phyloP scores from a whole-genome alignment of 768 basidiomycete genomes.

The Lactarius psammicola region DNA sequence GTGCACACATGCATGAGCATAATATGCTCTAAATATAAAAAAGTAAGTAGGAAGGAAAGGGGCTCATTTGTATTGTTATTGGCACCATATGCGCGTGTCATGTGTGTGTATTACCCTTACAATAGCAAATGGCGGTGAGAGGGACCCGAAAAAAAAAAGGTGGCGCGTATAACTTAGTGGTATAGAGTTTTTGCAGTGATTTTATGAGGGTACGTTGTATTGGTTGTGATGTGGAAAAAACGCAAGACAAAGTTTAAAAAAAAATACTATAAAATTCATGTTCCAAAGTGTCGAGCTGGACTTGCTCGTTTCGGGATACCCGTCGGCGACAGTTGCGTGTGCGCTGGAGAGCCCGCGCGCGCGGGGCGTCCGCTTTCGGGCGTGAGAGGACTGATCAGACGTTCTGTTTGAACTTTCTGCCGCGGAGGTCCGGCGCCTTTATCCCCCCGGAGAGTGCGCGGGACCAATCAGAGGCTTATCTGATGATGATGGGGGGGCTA shows the following conservation, averaged over 20 bases:
- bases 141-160: neutral
- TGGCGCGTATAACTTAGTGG: too few species aligned
- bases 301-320: slow-evolving; percentile 18
- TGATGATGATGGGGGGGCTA: slow-evolving; percentile 22
- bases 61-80: neutral
- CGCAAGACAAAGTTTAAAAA: neutral
- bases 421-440: slow-evolving; percentile 26
- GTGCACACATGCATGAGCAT: neutral
- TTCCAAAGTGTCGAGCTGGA: slow-evolving; percentile 7
- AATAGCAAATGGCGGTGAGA: neutral
- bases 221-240: neutral
- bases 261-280: neutral
- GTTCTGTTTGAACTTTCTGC: slow-evolving; percentile 29
- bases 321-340: slow-evolving; percentile 12
- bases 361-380: slow-evolving; percentile 26
- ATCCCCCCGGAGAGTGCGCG: slow-evolving; percentile 16
- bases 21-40: neutral
- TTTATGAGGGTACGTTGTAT: neutral
- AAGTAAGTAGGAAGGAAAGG: neutral
- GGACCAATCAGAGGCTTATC: slow-evolving; percentile 28
- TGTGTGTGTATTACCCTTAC: neutral
- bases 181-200: neutral
- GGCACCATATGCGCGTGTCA: neutral
- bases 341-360: slow-evolving; percentile 13
- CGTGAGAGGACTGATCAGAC: slow-evolving; percentile 27